Conservation (phyloP, 306 rosid genomes). For the Parietaria judaica region DNA sequence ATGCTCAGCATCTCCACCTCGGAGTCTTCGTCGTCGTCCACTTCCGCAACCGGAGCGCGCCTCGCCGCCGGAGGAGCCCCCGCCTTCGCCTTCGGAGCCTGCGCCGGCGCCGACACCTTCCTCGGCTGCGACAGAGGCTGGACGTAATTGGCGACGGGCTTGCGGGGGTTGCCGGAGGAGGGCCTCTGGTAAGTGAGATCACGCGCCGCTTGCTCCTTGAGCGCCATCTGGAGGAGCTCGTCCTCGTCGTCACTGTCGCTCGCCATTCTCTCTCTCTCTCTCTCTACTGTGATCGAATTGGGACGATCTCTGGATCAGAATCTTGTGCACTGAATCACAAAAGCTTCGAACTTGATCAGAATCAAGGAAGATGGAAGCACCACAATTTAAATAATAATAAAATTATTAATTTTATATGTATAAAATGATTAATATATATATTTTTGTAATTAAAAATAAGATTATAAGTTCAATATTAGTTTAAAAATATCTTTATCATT, state of each 20-base stretch:
- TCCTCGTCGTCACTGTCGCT: conserved; percentile 91
- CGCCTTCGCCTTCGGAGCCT: conserved; percentile 1
- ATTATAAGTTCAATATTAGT: too few relatives aligned
- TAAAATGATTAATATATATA: too few relatives aligned
- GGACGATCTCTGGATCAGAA: not conserved
- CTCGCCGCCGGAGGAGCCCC: conserved; percentile 19
- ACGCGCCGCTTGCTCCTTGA: conserved; percentile 80
- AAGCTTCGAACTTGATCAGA: too few relatives aligned
- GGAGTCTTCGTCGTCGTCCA: conserved; percentile 84
- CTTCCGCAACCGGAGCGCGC: conserved; percentile 16
- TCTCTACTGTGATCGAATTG: not conserved
- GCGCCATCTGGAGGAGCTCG: conserved; percentile 90
- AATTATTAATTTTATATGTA: too few relatives aligned
- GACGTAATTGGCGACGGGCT: conserved; percentile 88
- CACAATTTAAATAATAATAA: too few relatives aligned
- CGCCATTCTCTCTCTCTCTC: conserved; percentile 44
- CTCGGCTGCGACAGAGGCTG: conserved; percentile 40
- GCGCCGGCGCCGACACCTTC: conserved; percentile 5
- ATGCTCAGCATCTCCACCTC: conserved; percentile 97
- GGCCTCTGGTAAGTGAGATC: conserved; percentile 58
- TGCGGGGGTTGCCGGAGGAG: conserved; percentile 34
- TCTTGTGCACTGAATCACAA: too few relatives aligned
- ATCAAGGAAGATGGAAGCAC: too few relatives aligned
- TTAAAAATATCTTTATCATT: too few relatives aligned
- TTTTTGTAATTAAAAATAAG: too few relatives aligned